These are phyloP conservation scores for Akanthomyces lecanii DNA, from an alignment of 2,329 filamentous ascomycete genomes.

Conservation along the genomic window DNA sequence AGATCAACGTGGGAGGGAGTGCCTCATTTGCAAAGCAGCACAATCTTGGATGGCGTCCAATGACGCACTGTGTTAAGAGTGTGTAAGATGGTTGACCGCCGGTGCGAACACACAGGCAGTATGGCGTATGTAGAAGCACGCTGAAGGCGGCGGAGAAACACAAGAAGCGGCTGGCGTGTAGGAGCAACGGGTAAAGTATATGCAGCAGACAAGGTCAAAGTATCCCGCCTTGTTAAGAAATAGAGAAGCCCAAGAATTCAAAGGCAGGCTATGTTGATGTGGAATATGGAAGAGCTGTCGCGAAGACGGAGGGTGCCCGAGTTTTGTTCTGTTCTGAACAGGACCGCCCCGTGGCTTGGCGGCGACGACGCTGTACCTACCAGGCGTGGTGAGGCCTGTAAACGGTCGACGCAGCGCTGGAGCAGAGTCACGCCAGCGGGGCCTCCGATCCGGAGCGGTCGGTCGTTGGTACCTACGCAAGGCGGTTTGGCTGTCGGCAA, in stretches of 20 bases:
- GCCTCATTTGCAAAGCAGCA: slow-evolving; percentile 17
- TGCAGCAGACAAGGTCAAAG: background rate
- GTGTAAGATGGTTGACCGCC: slow-evolving; percentile 6
- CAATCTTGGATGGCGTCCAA: slow-evolving; percentile 12
- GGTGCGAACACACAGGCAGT: background rate
- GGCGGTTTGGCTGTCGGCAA: too few relatives aligned
- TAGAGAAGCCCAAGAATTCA: background rate
- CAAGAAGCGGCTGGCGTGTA: background rate
- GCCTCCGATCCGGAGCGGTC: slow-evolving; percentile 14
- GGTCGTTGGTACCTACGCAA: too few relatives aligned
- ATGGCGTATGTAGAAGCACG: background rate
- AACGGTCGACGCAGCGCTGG: background rate
- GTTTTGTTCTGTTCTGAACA: slow-evolving; percentile 13
- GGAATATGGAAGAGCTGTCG: slow-evolving; percentile 3
- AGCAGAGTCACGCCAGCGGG: slow-evolving; percentile 13
- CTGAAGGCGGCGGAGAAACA: background rate
- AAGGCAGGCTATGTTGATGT: background rate
- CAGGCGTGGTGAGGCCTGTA: background rate
- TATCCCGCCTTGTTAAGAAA: background rate
- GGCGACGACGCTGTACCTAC: too few relatives aligned
- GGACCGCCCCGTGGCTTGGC: too few relatives aligned
- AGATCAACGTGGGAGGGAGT: slow-evolving; percentile 24
- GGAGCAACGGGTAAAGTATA: background rate
- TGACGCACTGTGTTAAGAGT: slow-evolving; percentile 6
- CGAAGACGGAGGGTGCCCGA: slow-evolving; percentile 7